Evolutionary conservation across 371 early-diverging fungal genomes (phyloP), one percentile per base, ranked within the genome.

Genomic region (Mucor plumbeus): DNA sequence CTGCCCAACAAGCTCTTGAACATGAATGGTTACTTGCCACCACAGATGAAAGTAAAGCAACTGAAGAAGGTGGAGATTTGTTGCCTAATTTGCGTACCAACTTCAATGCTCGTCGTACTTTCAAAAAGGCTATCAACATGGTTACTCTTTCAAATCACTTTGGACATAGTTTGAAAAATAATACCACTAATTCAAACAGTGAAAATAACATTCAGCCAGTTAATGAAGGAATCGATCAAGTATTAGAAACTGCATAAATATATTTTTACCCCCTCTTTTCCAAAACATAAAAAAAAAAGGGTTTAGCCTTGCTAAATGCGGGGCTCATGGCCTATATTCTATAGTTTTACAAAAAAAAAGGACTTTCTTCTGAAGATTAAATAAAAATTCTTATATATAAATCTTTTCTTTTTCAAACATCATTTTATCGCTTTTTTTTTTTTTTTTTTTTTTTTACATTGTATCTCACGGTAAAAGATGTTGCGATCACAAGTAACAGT

Each of bases 51-150:
- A 56, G 66, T 36, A 57, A 77, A 79, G 56, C 72, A 38, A 55
- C 79, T 11, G 56, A 67, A 41, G 69, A 74, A n/a, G 66, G 66
- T 17, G 69, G 71, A 17, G 84, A 92, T 70, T 74, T 96, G 58
- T 80, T 95, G 71, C 92, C 93, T 15, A 87, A 79, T 58, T 89
- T 96, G 64, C 85, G 86, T 41, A 83, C 91, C 69, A 93, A 93
- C 76, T 94, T 95, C 73, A 91, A 93, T 73, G 94, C 94, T 8
- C 88, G 90, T 63, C 82, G 87, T 36, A 90, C 89, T 19, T 88
- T 92, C 81, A 88, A 85, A 61, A 88, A 88, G 38, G 94, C 93
- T 9, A 85, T 92, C 59, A 73, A 86, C 43, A 67, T 88, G 74
- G 76, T 90, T 15, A 81, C 82, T 17, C 69, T 84, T 7, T 81